Evolutionary conservation across 2,329 filamentous ascomycete species (phyloP).

Genomic region (Elsinoe australis): DNA sequence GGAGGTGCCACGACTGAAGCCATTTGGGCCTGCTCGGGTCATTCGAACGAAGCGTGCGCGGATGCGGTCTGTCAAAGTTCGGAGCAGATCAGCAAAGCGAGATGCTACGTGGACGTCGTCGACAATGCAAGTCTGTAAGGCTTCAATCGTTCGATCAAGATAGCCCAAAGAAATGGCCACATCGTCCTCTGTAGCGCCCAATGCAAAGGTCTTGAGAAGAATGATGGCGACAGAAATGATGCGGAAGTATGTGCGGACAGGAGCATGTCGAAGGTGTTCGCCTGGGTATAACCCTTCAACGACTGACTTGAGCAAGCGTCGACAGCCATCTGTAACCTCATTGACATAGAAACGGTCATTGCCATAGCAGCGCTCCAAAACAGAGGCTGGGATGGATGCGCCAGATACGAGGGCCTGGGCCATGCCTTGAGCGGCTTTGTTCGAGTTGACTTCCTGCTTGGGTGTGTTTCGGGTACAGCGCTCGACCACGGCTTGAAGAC

Average conservation of each 20-base stretch:
- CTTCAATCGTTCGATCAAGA: constrained; percentile 66
- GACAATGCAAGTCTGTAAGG: constrained; percentile 68
- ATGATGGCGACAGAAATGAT: constrained; percentile 84
- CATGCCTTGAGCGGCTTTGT: constrained; percentile 32
- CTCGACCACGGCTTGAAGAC: constrained; percentile 89
- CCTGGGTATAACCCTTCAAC: constrained; percentile 67
- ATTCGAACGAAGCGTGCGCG: constrained; percentile 62
- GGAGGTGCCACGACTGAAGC: constrained; percentile 34
- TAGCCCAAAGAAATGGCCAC: constrained; percentile 67
- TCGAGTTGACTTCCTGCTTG: constrained; percentile 26
- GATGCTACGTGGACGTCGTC: constrained; percentile 82
- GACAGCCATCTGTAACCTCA: constrained; percentile 68
- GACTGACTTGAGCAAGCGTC: constrained; percentile 68
- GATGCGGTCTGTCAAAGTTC: constrained; percentile 66
- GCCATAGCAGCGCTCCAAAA: constrained; percentile 45
- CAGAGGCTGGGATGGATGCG: constrained; percentile 41
- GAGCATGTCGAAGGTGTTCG: constrained; percentile 72
- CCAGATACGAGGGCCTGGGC: constrained; percentile 24
- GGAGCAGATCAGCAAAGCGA: constrained; percentile 73
- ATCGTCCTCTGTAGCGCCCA: constrained; percentile 71
- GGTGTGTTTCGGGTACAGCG: constrained; percentile 61
- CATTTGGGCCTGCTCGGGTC: constrained; percentile 36
- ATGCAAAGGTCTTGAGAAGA: constrained; percentile 72
- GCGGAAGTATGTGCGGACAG: constrained; percentile 76
- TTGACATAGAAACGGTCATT: constrained; percentile 56